Conservation (phyloP, 345 rosid species). For the Camelina sativa region DNA sequence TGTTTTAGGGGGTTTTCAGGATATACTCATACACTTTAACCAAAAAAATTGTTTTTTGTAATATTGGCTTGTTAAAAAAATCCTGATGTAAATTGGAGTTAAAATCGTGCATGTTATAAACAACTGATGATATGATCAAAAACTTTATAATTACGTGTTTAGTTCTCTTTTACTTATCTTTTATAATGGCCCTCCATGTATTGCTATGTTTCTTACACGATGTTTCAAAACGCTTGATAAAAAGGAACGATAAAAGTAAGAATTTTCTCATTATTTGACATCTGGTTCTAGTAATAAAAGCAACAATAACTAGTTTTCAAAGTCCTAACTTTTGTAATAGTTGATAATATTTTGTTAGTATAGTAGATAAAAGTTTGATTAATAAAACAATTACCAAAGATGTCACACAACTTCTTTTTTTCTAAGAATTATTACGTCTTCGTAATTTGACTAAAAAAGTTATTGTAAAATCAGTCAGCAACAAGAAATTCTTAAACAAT, state of each 20-base stretch:
- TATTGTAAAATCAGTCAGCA: neutral
- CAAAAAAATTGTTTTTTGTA: neutral
- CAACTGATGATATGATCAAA: neutral
- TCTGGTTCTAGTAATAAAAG: neutral
- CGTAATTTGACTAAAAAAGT: neutral
- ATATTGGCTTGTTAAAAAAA: neutral
- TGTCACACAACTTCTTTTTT: neutral
- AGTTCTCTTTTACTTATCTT: neutral
- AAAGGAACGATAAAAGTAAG: neutral
- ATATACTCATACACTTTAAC: neutral
- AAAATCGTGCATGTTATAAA: neutral
- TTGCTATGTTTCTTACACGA: neutral
- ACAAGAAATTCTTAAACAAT: neutral
- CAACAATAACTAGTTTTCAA: neutral
- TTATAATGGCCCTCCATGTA: neutral
- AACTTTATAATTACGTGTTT: neutral
- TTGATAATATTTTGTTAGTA: no score
- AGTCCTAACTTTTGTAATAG: neutral
- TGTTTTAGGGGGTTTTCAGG: neutral
- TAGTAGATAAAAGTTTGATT: neutral
- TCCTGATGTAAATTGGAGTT: neutral
- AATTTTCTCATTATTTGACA: neutral
- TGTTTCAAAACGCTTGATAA: neutral
- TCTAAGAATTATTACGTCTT: neutral
- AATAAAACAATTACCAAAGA: no score